Base-by-base conservation (phyloP, 768 basidiomycete species). In the Inosperma sp. region DNA sequence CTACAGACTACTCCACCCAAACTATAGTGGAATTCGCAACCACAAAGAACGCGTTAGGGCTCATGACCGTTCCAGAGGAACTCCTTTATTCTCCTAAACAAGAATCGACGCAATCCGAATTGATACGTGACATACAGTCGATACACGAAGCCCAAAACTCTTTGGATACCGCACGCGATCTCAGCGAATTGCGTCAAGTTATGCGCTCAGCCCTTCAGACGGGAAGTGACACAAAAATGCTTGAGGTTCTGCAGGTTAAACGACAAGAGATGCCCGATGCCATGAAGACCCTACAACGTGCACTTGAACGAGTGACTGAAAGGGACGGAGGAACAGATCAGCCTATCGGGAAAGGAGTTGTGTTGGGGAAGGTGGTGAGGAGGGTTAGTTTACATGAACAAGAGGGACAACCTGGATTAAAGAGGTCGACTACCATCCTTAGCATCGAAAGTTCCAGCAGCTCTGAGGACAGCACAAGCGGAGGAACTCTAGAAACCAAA, bases 261-360 rank as follows among this genome's bases (percentile, higher is more conserved):
- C 69, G 80, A 39, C 78, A 80, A 37, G 84, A 88, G 63, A 83
- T 88, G 77, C 83, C 84, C 1, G 88, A 91, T 64, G 86, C 86
- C 10, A 81, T 89, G 63, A 88, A 87, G 68, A 83, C 88, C 4
- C 72, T 91, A 14, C 87, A 88, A 67, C 68, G 88, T 19, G 66
- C 66, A n/a, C 60, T 63, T 19, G 66, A 67, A 46, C 54, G 55
- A 9, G 45, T 63, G 7, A 51, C 59, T 8, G 62, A 66, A 13
- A 47, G 49, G 19, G 56, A 61, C 5, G 47, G 35, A 25, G 53
- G 51, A 10, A 47, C 19, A 13, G 45, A 41, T 19, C 48, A 30
- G n/a, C 48, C 31, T 1, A 41, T 27, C 22, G 51, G 48, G 22
- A 53, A 51, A 51, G 47, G 55, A 16, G 51, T 60, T 19, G 55